These are phyloP conservation scores for Cryphonectria parasitica DNA, from an alignment of 2,329 filamentous ascomycete genomes.

Conservation along the genomic window DNA sequence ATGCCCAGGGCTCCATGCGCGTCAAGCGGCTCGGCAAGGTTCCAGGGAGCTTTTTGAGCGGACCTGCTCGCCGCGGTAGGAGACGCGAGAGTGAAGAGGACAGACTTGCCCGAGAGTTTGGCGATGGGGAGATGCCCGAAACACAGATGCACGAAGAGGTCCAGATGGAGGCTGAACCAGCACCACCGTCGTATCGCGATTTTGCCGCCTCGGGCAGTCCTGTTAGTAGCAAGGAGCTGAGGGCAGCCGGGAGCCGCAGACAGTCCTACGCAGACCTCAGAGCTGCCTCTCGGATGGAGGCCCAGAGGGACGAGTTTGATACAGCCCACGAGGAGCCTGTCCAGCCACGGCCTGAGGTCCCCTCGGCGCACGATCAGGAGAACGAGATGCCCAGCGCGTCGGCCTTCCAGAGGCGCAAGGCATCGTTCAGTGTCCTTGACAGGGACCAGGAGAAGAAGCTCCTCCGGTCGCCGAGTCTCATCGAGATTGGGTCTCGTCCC, in stretches of 20 bases:
- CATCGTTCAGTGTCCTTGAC: slow-evolving; percentile 47
- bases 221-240: slow-evolving; percentile 51
- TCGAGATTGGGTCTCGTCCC: slow-evolving; percentile 45
- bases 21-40: slow-evolving; percentile 77
- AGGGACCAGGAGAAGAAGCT: slow-evolving; percentile 58
- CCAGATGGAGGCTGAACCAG: slow-evolving; percentile 42
- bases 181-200: slow-evolving; percentile 49
- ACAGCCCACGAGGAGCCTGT: slow-evolving; percentile 39
- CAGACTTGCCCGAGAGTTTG: slow-evolving; percentile 36
- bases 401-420: slow-evolving; percentile 67
- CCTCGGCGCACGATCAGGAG: slow-evolving; percentile 77
- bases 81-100: slow-evolving; percentile 70
- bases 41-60: slow-evolving; percentile 77
- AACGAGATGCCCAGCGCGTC: slow-evolving; percentile 69
- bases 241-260: slow-evolving; percentile 45
- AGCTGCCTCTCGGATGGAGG: slow-evolving; percentile 39
- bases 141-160: slow-evolving; percentile 43
- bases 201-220: slow-evolving; percentile 63
- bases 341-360: slow-evolving; percentile 54
- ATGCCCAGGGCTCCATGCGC: slow-evolving; percentile 73
- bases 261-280: slow-evolving; percentile 44
- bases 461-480: slow-evolving; percentile 50
- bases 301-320: slow-evolving; percentile 39
- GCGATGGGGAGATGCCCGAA: slow-evolving; percentile 49
- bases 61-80: slow-evolving; percentile 76